Evolutionary conservation across 208 protist genomes (phyloP).

Genomic region (Wallacemonas sp.): DNA sequence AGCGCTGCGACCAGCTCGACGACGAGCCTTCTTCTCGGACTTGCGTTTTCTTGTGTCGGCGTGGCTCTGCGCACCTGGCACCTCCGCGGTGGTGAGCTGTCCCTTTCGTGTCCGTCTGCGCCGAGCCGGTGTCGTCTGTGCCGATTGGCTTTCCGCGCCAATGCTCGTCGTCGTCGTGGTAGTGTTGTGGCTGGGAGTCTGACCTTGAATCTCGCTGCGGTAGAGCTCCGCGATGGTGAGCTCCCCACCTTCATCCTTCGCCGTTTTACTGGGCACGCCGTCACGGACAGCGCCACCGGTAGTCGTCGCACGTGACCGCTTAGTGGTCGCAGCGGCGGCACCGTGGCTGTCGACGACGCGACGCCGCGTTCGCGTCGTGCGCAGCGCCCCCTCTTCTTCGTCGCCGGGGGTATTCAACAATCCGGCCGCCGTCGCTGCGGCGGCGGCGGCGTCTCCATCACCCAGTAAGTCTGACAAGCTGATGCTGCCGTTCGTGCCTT

Average conservation of each 20-base stretch:
- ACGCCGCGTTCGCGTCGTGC: slow-evolving; percentile 1
- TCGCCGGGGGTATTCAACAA: not conserved
- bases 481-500: not conserved
- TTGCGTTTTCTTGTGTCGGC: not conserved
- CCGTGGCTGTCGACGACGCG: not conserved
- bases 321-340: not conserved
- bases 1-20: slow-evolving; percentile 9
- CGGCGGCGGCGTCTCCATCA: not conserved
- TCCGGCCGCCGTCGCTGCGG: not conserved
- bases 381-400: slow-evolving; percentile 5
- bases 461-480: slow-evolving; percentile 1
- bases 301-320: not conserved
- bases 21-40: no score
- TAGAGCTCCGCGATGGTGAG: slow-evolving; percentile 10
- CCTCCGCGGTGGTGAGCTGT: not conserved
- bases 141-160: not conserved
- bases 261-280: not conserved
- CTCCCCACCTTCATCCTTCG: not conserved
- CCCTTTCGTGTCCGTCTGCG: not conserved
- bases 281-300: not conserved
- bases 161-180: not conserved
- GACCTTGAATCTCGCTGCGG: not conserved
- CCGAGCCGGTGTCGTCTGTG: not conserved
- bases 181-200: not conserved
- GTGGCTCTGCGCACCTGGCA: no score